Evolutionary conservation across 2,329 filamentous ascomycete genomes (phyloP), one percentile per base, ranked within the genome.

Genomic region (Podosphaera xanthii): DNA sequence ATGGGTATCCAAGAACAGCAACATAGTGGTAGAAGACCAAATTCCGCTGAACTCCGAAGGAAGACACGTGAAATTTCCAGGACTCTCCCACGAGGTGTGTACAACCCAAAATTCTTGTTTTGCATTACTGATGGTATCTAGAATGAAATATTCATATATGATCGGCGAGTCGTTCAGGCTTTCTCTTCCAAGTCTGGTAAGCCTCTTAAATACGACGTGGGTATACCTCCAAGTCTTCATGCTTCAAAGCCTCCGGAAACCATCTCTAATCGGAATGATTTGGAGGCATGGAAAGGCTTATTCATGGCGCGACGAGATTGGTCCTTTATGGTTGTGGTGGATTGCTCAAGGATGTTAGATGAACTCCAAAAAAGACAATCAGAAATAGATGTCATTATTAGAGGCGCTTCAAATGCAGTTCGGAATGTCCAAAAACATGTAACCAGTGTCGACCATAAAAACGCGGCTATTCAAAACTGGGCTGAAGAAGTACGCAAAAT

Each of bases 91-190:
- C 42, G 91, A 96, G 79, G 87, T 87, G 73, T 49, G 74, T 71
- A 38, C 30, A 30, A 7, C 31, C 22, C 48, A 54, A 40, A 10
- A 42, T n/a, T 49, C 31, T 33, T 9, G 46, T 38, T 40, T 38
- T 36, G 35, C 36, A 58, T 48, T 33, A 54, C 65, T 69, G 40
- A 69, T 59, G 52, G 12, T 42, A 58, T 57, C 35, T 65, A 94
- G 84, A 86, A 81, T 64, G 89, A 97, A 70, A 82, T 98, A 60
- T 97, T 86, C 69, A 81, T 97, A 58, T 98, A 94, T 72, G 89
- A 96, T 71, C 85, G 89, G 62, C 82, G 83, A 64, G 81, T 84
- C 66, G 81, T 84, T 57, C 77, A 83, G 63, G 71, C 80, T 57
- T 72, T 76, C 56, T 74, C 77, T 58, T 66, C 76, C 6, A 72